Evolutionary conservation across 2,329 filamentous ascomycete genomes (phyloP), one percentile per base, ranked within the genome.

Genomic region (Chaetomium globosum): DNA sequence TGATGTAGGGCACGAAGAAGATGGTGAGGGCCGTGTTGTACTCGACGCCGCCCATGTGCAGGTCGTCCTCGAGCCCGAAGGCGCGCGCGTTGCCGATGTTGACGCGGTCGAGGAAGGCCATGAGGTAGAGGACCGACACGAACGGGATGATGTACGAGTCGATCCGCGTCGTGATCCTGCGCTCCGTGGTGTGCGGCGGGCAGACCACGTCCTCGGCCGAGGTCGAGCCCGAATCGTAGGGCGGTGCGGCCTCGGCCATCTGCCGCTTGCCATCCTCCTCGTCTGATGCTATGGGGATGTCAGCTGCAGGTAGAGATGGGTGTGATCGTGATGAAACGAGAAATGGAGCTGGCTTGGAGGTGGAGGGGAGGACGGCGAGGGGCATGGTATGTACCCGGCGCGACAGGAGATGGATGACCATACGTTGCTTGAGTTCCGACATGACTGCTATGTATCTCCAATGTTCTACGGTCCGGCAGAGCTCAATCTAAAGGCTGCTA

Each of bases 11-110:
- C 1, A 93, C 84, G 77, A 93, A 94, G 80, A 94, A 93, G 73
- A 93, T 91, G 64, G 89, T 89, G 67, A 93, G 80, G 1, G 88
- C 88, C 16, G 87, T 90, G 76, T 92, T 93, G 78, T 90, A 93
- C 72, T 90, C 79, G 5, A 79, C 77, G 52, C 80, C 80, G 49
- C 54, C 75, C 31, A 93, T 83, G 3, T 80, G 67, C 5, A 94
- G 80, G 68, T 93, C 90, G 12, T 81, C 73, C 30, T 81, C 80
- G 16, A 94, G 80, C 49, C 83, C 82, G 67, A 91, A 91, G 54
- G 90, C 82, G 52, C 83, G 85, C 31, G 90, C 91, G 77, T 93
- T 93, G 75, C 87, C 88, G 72, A 94, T 91, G 74, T 93, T 94
- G 74, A 93, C 89, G 56, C 90, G 82, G 74, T 89, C 87, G 58